Evolutionary conservation across 225 moss, liverwort and hornwort genomes (phyloP).

Genomic region (Anthoceros angustus): DNA sequence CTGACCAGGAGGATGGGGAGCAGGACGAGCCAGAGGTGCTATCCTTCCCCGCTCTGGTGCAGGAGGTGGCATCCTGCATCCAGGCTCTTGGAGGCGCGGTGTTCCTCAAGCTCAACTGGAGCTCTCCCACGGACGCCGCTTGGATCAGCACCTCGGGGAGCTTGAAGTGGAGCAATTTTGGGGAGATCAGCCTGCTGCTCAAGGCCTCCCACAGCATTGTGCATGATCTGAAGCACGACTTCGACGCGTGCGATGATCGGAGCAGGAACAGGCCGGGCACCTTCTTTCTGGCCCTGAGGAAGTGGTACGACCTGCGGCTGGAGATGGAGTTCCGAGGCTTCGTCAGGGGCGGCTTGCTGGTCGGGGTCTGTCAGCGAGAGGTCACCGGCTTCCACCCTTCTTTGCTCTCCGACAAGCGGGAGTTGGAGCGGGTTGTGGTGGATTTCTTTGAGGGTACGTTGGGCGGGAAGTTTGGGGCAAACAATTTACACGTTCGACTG

Average conservation of each 20-base stretch:
- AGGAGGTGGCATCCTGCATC: slow-evolving; percentile 35
- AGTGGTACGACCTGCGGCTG: slow-evolving; percentile 77
- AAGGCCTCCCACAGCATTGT: slow-evolving; percentile 71
- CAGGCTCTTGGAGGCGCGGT: slow-evolving; percentile 55
- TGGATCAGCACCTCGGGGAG: slow-evolving; percentile 73
- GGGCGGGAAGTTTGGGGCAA: slow-evolving; percentile 37
- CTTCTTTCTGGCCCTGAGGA: slow-evolving; percentile 59
- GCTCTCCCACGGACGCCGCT: slow-evolving; percentile 73
- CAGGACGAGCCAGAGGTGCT: slow-evolving; percentile 27
- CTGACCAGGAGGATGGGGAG: slow-evolving; percentile 69
- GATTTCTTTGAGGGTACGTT: slow-evolving; percentile 47
- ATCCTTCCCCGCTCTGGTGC: slow-evolving; percentile 45
- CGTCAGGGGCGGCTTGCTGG: slow-evolving; percentile 26
- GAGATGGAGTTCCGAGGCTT: slow-evolving; percentile 92
- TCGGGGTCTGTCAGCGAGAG: slow-evolving; percentile 71
- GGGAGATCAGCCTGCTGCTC: slow-evolving; percentile 52
- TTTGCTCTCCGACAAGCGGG: slow-evolving; percentile 32
- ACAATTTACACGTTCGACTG: slow-evolving; percentile 63
- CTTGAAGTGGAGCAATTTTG: slow-evolving; percentile 63
- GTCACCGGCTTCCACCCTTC: slow-evolving; percentile 80
- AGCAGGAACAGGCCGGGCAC: slow-evolving; percentile 29
- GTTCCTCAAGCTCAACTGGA: slow-evolving; percentile 94
- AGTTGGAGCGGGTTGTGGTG: slow-evolving; percentile 26
- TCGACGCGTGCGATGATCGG: slow-evolving; percentile 72
- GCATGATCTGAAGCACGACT: slow-evolving; percentile 69